Conservation (phyloP, 331 rosid species). For the Saraca asoca region DNA sequence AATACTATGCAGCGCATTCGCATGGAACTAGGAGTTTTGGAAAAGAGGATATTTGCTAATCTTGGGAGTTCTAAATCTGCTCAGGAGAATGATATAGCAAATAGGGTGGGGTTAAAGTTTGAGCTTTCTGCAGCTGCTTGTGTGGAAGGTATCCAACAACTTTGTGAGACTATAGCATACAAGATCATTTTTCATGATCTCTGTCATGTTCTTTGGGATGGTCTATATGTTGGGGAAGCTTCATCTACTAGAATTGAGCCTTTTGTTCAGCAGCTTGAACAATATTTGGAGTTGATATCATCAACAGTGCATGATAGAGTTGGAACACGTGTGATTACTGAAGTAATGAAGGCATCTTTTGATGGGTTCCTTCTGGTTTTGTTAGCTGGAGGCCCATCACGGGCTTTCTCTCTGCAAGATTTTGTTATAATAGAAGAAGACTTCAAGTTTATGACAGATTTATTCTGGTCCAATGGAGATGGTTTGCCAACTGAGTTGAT, state of each 20-base stretch:
- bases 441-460: slow-evolving; percentile 69
- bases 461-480: slow-evolving; percentile 98
- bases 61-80: slow-evolving; percentile 71
- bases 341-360: slow-evolving; percentile 86
- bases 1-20: slow-evolving; percentile 89
- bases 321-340: slow-evolving; percentile 80
- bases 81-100: slow-evolving; percentile 52
- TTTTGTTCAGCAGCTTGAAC: slow-evolving; percentile 79
- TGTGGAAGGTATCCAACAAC: slow-evolving; percentile 82
- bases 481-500: slow-evolving; percentile 87
- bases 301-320: slow-evolving; percentile 85
- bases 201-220: slow-evolving; percentile 73
- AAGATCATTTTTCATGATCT: slow-evolving; percentile 75
- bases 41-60: slow-evolving; percentile 77
- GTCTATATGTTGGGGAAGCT: slow-evolving; percentile 77
- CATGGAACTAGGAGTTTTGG: slow-evolving; percentile 72
- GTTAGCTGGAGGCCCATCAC: slow-evolving; percentile 95
- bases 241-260: slow-evolving; percentile 75
- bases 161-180: slow-evolving; percentile 72
- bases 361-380: slow-evolving; percentile 85
- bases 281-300: slow-evolving; percentile 63
- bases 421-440: slow-evolving; percentile 76
- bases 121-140: slow-evolving; percentile 72
- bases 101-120: slow-evolving; percentile 68
- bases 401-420: slow-evolving; percentile 74